Evolutionary conservation across 2,329 filamentous ascomycete genomes (phyloP), one percentile per base, ranked within the genome.

Genomic region (Ramichloridium luteum): DNA sequence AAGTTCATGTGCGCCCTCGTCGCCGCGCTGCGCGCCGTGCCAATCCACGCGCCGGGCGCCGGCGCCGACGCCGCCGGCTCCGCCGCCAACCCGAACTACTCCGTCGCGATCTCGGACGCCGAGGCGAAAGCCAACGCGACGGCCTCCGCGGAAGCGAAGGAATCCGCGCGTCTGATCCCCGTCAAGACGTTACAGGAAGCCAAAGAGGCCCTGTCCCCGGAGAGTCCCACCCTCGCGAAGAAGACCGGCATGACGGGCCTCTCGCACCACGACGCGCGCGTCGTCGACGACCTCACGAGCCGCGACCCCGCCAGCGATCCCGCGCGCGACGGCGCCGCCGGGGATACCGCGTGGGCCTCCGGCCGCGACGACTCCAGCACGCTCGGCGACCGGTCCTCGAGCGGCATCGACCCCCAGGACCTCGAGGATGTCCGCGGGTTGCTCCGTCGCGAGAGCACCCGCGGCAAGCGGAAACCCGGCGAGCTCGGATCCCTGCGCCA

Each of bases 1-100:
- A 96, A 93, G 59, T 96, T 98, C 62, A 93, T 96, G 76, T 93
- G 86, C 52, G 90, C 90, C 1, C 65, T 98, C 36, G 77, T 90
- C 4, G 59, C 85, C 6, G 85, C 88, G 3, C 63, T 94, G 36
- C 81, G 84, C 59, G 85, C 79, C 60, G 70, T 98, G 12, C 88
- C 86, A 6, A 88, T 98, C 50, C 71, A 83, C 46, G 75, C 65
- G 13, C 88, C 88, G 34, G 85, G 79, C 25, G 85, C 80, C 37
- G 81, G 77, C 34, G 62, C 61, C 39, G 64, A 70, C 36, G 72
- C 70, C 25, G 70, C 80, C 4, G 73, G 67, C 17, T 67, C 65
- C 39, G 57, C 59, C 17, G 63, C 62, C n/a, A 90, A 92, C 57
- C 86, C 86, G 1, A 64, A 74, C 4, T 93, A 90, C 63, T 79